Conservation (phyloP, 2,329 filamentous ascomycete genomes). For the Verticillium albo-atrum region DNA sequence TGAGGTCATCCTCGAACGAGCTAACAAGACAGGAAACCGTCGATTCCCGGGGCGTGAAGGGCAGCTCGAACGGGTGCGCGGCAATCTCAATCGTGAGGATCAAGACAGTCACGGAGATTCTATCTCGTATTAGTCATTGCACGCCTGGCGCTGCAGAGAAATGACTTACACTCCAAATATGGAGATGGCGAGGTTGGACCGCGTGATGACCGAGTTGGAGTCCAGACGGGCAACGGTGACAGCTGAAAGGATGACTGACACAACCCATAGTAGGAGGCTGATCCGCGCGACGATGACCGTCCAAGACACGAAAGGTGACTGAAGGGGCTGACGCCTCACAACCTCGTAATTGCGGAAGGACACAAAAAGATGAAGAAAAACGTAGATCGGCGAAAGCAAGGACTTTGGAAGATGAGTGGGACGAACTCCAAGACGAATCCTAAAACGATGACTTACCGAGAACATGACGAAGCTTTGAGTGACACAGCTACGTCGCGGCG, state of each 20-base stretch:
- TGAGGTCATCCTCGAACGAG: constrained; percentile 8
- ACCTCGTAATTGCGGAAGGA: constrained; percentile 17
- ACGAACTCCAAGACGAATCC: too few species aligned
- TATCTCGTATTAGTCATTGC: neutral
- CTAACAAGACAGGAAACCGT: constrained; percentile 6
- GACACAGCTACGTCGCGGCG: constrained; percentile 7
- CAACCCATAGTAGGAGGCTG: constrained; percentile 20
- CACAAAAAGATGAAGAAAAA: constrained; percentile 22
- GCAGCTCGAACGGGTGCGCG: constrained; percentile 16
- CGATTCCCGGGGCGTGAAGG: constrained; percentile 10
- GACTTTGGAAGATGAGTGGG: constrained; percentile 13
- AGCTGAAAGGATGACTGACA: constrained; percentile 17
- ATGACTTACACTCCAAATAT: constrained; percentile 16
- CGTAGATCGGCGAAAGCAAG: constrained; percentile 23
- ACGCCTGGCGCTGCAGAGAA: constrained; percentile 1
- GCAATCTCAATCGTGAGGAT: constrained; percentile 15
- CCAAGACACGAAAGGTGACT: constrained; percentile 25
- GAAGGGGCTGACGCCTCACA: constrained; percentile 14
- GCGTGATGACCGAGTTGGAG: constrained; percentile 16
- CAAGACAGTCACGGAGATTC: constrained; percentile 8
- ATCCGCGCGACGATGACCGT: constrained; percentile 21
- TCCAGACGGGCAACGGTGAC: constrained; percentile 17
- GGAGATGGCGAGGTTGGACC: constrained; percentile 18
- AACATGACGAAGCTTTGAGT: constrained; percentile 14
- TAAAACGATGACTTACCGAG: constrained; percentile 1